Evolutionary conservation across 2,329 filamentous ascomycete species (phyloP).

Genomic region (Fusarium agapanthi): DNA sequence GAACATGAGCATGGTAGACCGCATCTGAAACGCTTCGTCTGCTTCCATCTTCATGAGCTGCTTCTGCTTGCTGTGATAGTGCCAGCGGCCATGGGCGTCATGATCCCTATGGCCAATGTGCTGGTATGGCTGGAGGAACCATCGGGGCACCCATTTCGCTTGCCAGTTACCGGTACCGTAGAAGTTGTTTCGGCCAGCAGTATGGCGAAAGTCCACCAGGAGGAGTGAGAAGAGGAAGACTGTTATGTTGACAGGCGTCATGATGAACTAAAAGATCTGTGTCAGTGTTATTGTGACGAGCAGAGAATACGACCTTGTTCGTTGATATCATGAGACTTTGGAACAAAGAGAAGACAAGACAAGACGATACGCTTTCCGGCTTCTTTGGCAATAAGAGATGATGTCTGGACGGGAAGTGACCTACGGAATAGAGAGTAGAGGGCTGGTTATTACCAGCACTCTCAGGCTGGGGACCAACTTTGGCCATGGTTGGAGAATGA

Average conservation of each 20-base stretch:
- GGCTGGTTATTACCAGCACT: constrained; percentile 23
- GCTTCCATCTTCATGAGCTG: constrained; percentile 70
- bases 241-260: constrained; percentile 71
- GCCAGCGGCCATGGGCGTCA: constrained; percentile 46
- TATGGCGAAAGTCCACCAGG: constrained; percentile 67
- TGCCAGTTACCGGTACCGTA: constrained; percentile 45
- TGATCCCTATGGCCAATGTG: constrained; percentile 40
- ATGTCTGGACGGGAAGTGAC: constrained; percentile 6
- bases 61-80: constrained; percentile 65
- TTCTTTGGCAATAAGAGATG: neutral
- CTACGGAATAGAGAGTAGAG: constrained; percentile 40
- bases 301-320: neutral
- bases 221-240: constrained; percentile 72
- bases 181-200: constrained; percentile 57
- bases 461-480: constrained; percentile 9
- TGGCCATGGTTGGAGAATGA: constrained; percentile 10
- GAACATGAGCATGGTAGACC: constrained; percentile 60
- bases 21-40: constrained; percentile 69
- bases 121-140: constrained; percentile 51
- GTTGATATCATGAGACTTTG: neutral
- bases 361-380: neutral
- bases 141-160: constrained; percentile 28
- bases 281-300: constrained; percentile 9
- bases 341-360: neutral
- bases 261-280: constrained; percentile 50